Conservation (phyloP, 1,284 basidiomycete species). For the Ustilago loliicola region DNA sequence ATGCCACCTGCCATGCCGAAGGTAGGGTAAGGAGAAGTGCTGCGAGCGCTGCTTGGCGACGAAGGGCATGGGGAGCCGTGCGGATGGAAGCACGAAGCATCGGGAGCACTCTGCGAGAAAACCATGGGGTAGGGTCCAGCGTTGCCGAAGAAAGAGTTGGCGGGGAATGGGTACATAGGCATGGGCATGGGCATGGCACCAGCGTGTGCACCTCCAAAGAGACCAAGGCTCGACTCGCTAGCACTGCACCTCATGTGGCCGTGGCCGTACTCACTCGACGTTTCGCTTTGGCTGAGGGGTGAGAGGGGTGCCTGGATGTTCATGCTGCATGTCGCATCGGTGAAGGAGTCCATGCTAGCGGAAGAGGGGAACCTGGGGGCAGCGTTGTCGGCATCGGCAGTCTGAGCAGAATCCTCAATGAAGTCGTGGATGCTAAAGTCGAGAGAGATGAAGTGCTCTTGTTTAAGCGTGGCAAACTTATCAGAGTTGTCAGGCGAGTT, state of each 20-base stretch:
- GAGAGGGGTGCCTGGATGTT: constrained; percentile 22
- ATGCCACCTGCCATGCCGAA: constrained; percentile 27
- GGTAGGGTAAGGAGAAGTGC: constrained; percentile 43
- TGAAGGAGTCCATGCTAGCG: constrained; percentile 7
- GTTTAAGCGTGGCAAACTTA: constrained; percentile 17
- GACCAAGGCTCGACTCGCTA: constrained; percentile 44
- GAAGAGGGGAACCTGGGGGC: constrained; percentile 5
- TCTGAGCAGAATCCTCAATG: constrained; percentile 49
- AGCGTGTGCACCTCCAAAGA: constrained; percentile 25
- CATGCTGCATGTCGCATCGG: background rate
- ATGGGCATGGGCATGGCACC: constrained; percentile 27
- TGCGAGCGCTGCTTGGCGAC: constrained; percentile 47
- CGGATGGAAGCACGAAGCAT: constrained; percentile 31
- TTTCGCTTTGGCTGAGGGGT: constrained; percentile 20
- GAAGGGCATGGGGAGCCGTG: constrained; percentile 51
- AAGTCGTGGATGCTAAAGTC: constrained; percentile 61
- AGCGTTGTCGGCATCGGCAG: constrained; percentile 10
- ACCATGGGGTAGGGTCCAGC: constrained; percentile 38
- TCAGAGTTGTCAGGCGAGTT: constrained; percentile 30
- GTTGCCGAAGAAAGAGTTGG: constrained; percentile 30
- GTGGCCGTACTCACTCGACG: constrained; percentile 23
- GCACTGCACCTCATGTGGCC: constrained; percentile 25
- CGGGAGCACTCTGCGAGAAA: constrained; percentile 49
- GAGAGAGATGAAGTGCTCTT: constrained; percentile 19
- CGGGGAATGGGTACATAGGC: constrained; percentile 27